These are phyloP conservation scores for Gentiana dahurica DNA, from an alignment of 257 asterid genomes.

Conservation along the genomic window DNA sequence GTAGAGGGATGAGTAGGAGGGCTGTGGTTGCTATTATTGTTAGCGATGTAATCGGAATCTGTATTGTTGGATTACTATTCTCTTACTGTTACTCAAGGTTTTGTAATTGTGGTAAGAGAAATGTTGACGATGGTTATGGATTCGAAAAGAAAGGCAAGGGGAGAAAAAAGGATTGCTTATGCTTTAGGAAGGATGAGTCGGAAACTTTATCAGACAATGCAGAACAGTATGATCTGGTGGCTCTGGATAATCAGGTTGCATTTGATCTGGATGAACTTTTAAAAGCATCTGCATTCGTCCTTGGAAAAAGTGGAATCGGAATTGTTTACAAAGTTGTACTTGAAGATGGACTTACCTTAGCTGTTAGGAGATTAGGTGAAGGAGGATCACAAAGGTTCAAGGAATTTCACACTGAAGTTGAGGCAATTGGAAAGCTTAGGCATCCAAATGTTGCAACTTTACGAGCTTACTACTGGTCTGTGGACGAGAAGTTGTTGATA, in stretches of 20 bases:
- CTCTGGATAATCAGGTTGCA: constrained; percentile 54
- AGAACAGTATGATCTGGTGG: constrained; percentile 65
- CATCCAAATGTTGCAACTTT: constrained; percentile 70
- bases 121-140: constrained; percentile 34
- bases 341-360: constrained; percentile 65
- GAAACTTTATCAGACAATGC: constrained; percentile 68
- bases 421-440: constrained; percentile 84
- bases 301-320: constrained; percentile 87
- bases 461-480: constrained; percentile 91
- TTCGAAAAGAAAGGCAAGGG: constrained; percentile 47
- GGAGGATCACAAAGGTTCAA: constrained; percentile 89
- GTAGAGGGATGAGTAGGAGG: constrained; percentile 45
- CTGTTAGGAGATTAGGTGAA: constrained; percentile 84
- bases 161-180: constrained; percentile 43
- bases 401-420: constrained; percentile 81
- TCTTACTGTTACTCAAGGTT: constrained; percentile 60
- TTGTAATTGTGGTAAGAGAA: constrained; percentile 36
- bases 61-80: constrained; percentile 56
- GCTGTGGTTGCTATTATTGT: constrained; percentile 49
- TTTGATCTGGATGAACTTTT: constrained; percentile 85
- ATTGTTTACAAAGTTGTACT: constrained; percentile 91
- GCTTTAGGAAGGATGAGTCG: constrained; percentile 72
- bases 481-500: constrained; percentile 81
- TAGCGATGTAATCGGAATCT: constrained; percentile 70
- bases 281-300: constrained; percentile 88